Conservation (phyloP, 306 rosid genomes). For the Quercus ilex region DNA sequence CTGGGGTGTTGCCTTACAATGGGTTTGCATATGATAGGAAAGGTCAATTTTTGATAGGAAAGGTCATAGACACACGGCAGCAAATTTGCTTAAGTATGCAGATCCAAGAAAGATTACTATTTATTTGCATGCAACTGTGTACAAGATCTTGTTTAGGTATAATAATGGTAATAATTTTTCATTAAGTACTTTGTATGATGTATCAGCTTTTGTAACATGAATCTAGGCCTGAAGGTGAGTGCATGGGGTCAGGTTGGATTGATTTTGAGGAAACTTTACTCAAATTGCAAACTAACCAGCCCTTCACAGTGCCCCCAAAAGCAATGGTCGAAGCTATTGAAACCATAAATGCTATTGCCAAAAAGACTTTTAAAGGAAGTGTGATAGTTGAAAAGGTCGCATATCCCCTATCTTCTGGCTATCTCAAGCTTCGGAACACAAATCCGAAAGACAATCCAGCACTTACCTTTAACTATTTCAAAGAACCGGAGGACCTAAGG, state of each 20-base stretch:
- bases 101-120: constrained; percentile 48
- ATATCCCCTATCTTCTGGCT: background rate
- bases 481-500: constrained; percentile 60
- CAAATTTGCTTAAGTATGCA: constrained; percentile 67
- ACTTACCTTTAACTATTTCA: constrained; percentile 71
- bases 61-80: constrained; percentile 65
- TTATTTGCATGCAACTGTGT: constrained; percentile 65
- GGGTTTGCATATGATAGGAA: constrained; percentile 44
- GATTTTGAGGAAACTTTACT: background rate
- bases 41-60: constrained; percentile 47
- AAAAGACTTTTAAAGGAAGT: no score
- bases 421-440: constrained; percentile 45
- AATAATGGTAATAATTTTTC: constrained; percentile 29
- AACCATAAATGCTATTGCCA: no score
- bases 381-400: no score
- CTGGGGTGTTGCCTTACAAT: constrained; percentile 55
- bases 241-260: no score
- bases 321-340: background rate
- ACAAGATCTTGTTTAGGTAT: constrained; percentile 43
- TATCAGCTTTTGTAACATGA: no score
- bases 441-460: constrained; percentile 53
- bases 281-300: constrained; percentile 33
- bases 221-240: no score
- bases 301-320: constrained; percentile 24
- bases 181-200: no score